phyloP scores from a whole-genome alignment of 441 rosid genomes.

The Corymbia citriodora region DNA sequence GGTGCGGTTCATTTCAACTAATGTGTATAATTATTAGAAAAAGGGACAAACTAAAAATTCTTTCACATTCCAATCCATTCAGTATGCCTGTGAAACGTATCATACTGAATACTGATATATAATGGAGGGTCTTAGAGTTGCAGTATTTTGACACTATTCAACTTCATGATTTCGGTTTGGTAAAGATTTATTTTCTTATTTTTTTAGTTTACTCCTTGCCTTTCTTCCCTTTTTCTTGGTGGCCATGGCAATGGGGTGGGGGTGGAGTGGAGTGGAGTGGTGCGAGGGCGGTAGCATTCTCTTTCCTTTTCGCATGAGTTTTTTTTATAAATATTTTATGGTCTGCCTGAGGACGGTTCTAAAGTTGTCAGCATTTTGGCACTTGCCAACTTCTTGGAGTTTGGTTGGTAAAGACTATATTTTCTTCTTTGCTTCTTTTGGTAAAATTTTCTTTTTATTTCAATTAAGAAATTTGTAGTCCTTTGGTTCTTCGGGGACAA shows the following conservation, averaged over 20 bases:
- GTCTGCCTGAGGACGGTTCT: not conserved
- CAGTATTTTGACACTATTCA: not conserved
- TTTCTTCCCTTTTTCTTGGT: not conserved
- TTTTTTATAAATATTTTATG: not conserved
- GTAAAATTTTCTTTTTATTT: not conserved
- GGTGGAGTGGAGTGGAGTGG: not conserved
- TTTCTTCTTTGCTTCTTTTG: not conserved
- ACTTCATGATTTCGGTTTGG: not conserved
- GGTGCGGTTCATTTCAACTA: slow-evolving; percentile 29
- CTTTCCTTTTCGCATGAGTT: not conserved
- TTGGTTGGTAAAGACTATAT: not conserved
- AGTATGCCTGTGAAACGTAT: not conserved
- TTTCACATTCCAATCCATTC: not conserved
- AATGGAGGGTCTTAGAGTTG: not conserved
- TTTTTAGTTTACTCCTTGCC: not conserved
- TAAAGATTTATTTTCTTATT: not conserved
- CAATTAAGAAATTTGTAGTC: not conserved
- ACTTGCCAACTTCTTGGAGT: not conserved
- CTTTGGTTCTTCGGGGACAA: not conserved
- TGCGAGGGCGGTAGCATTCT: not conserved
- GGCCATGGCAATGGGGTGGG: not conserved
- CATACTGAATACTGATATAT: not conserved
- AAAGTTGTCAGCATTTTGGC: not conserved
- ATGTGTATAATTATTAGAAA: not conserved
- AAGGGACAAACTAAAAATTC: not conserved